Evolutionary conservation across 1,284 basidiomycete species (phyloP), one percentile per base, ranked within the genome.

Genomic region (Gomphus bonarii): DNA sequence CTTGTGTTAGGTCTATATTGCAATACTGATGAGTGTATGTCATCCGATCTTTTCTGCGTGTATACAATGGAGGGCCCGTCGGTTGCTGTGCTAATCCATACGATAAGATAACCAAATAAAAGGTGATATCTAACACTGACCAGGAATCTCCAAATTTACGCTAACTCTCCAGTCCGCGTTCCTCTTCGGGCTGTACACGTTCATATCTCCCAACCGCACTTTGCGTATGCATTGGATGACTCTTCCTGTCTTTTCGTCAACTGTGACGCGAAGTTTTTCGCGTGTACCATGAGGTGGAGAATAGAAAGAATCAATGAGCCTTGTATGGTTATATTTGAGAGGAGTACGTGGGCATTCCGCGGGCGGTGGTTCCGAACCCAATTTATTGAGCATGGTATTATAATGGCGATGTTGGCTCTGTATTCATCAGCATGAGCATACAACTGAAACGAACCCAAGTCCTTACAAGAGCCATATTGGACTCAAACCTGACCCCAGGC

Each of bases 11-110:
- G 71, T 99, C 95, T 61, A 99, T 87, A 63, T 79, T 79, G 68
- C 92, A 93, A 61, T 95, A 84, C 71, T 97, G 92, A 70, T 98
- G 95, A 1, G 84, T 74, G 68, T 99, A 99, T 63, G 89, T 91
- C 65, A 97, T 77, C 38, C 97, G 79, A 69, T 99, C 93, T 73
- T 97, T 99, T 72, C 79, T 79, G 60, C 91, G 81, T 31, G 79
- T 77, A 62, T 79, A 73, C 1, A 75, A 75, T 0, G 82, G 71
- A 3, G 75, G 67, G 3, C 85, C 85, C 56, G 81, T 61, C 0
- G 86, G 85, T 63, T 81, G 82, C 1, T 73, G 61, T 10, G 80
- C 85, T 88, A 60, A 40, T 50, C 16, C 3, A 51, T 4, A 46
- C 6, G 40, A 40, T 68, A 8, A 70, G 70, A 50, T 66, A 54